Evolutionary conservation across 371 early-diverging fungal genomes (phyloP), one percentile per base, ranked within the genome.

Genomic region (Mortierella sp.): DNA sequence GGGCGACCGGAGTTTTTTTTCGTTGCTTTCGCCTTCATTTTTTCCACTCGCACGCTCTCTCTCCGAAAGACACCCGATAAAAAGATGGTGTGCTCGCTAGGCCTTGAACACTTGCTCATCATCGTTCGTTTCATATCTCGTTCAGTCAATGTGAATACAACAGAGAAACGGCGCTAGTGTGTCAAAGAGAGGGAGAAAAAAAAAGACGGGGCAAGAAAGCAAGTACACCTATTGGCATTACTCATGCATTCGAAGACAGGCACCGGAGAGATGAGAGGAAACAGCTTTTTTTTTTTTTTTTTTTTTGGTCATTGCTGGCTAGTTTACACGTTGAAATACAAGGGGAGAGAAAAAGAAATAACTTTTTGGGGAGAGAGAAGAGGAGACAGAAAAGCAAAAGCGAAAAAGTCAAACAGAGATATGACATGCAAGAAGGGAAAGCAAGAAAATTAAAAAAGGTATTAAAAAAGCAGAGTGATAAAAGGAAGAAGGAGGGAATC

Each of bases 271-370:
- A 37, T 16, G 19, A 64, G 13, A 64, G 34, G 19, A 61, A 21
- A 5, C 14, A 34, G 34, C 28, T 9, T 34, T 19, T 21, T 13
- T 34, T 34, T 67, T 40, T 21, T 67, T 21, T 24, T 67, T 67
- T 67, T 40, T 34, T 10, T 14, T 37, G 31, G 24, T 67, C 19
- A 34, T 1, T 13, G 13, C 31, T 31, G 2, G 6, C 40, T 67
- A 67, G 34, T 67, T 37, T 64, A 64, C 64, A 64, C 16, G 37
- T 64, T 34, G 34, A 59, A 59, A 64, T 64, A 64, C 64, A 64
- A 64, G 64, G 64, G 37, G 37, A 64, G 6, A 55, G 11, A 59
- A 34, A 5, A 34, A 61, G 11, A 26, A 64, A 37, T 34, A 37
- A 67, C 67, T 67, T 67, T 67, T 67, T 37, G 34, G 40, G 43